Percentiles rank a stretch among this genome's conserved stretches.
Conservation (phyloP, 805 yeast species). For the Allodekkera sacchari region DNA sequence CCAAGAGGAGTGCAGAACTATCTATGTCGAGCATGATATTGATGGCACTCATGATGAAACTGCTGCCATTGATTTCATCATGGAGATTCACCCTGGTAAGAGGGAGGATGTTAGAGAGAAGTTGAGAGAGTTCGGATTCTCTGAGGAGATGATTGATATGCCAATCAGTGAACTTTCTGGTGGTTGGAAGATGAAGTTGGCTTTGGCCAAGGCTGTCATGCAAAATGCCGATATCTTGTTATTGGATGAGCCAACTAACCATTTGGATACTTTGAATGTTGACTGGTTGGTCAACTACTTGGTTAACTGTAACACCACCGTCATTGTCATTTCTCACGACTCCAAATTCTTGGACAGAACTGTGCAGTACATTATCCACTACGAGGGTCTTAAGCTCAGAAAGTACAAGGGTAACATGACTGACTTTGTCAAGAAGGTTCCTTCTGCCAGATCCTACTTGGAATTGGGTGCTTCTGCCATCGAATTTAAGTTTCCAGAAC, state of each 20-base stretch:
- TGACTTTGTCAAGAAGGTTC: slow-evolving; percentile 97
- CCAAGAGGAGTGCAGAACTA: slow-evolving; percentile 98
- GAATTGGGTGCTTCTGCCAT: slow-evolving; percentile 97
- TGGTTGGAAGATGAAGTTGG: slow-evolving; percentile 99
- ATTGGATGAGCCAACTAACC: slow-evolving; percentile 99
- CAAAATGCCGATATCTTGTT: slow-evolving; percentile 96
- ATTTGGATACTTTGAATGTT: slow-evolving; percentile 98
- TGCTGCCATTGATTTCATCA: slow-evolving; percentile 86
- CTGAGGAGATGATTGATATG: slow-evolving; percentile 87
- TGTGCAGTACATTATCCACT: slow-evolving; percentile 97
- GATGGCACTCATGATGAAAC: slow-evolving; percentile 98
- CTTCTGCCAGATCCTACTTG: slow-evolving; percentile 97
- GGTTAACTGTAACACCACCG: slow-evolving; percentile 96
- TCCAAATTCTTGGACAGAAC: slow-evolving; percentile 98
- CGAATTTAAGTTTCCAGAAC: slow-evolving; percentile 98
- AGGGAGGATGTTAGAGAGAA: slow-evolving; percentile 63
- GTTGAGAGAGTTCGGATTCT: slow-evolving; percentile 85
- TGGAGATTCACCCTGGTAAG: slow-evolving; percentile 39
- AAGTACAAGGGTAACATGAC: slow-evolving; percentile 99
- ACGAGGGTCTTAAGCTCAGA: slow-evolving; percentile 99
- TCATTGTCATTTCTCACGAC: slow-evolving; percentile 98
- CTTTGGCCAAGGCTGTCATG: slow-evolving; percentile 98
- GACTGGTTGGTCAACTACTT: slow-evolving; percentile 99
- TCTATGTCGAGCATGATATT: slow-evolving; percentile 98
- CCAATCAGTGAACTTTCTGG: slow-evolving; percentile 97